Percentiles rank a stretch among this genome's conserved stretches.
Conservation (phyloP, 2,329 filamentous ascomycete genomes). For the Aureobasidium melanogenum region DNA sequence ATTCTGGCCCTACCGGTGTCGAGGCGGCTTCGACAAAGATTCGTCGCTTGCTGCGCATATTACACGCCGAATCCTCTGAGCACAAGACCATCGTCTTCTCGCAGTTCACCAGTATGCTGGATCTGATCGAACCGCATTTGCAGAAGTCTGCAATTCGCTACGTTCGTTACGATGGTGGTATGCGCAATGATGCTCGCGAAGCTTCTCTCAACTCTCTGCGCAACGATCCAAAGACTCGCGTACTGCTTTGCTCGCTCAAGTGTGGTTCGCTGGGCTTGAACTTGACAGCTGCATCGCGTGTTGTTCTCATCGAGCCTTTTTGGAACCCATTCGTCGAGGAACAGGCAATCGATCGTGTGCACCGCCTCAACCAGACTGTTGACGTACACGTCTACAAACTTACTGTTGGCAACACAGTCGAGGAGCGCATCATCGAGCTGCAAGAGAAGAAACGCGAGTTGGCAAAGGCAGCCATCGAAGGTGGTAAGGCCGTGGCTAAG, state of each 20-base stretch:
- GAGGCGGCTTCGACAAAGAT: slow-evolving; percentile 70
- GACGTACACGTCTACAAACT: slow-evolving; percentile 95
- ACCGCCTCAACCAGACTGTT: slow-evolving; percentile 92
- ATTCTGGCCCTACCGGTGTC: slow-evolving; percentile 17
- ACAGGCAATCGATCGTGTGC: slow-evolving; percentile 95
- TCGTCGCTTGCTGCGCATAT: slow-evolving; percentile 69
- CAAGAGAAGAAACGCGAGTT: slow-evolving; percentile 90
- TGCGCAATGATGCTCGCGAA: slow-evolving; percentile 89
- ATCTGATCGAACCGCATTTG: slow-evolving; percentile 90
- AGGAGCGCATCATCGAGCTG: slow-evolving; percentile 87
- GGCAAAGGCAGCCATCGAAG: slow-evolving; percentile 85
- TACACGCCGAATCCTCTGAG: slow-evolving; percentile 65
- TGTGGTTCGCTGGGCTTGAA: slow-evolving; percentile 91
- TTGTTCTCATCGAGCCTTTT: slow-evolving; percentile 93
- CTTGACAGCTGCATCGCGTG: slow-evolving; percentile 82
- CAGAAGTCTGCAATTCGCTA: slow-evolving; percentile 64
- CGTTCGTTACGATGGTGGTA: slow-evolving; percentile 87
- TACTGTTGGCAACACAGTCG: slow-evolving; percentile 76
- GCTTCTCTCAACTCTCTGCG: slow-evolving; percentile 71
- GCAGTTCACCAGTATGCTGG: slow-evolving; percentile 96
- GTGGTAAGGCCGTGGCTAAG: slow-evolving; percentile 69
- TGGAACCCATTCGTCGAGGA: slow-evolving; percentile 99
- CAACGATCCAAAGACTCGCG: slow-evolving; percentile 63
- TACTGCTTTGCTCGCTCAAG: slow-evolving; percentile 87
- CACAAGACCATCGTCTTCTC: slow-evolving; percentile 99